Evolutionary conservation across 169 alveolate genomes (phyloP).

Genomic region (Plasmodium falciparum): DNA sequence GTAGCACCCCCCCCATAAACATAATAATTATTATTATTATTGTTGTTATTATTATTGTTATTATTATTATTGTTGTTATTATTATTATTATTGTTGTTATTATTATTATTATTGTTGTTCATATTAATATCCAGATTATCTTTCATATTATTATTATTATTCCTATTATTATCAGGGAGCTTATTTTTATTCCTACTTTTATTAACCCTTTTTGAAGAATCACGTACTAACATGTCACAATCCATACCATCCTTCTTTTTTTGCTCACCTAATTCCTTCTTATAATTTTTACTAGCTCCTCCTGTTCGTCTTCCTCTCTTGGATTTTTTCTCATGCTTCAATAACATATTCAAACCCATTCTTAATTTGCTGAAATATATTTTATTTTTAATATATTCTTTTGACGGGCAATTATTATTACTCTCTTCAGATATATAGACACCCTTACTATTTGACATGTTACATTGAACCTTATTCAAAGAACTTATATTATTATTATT

Average conservation of each 20-base stretch:
- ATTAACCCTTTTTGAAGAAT: too few species aligned
- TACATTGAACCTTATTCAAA: too few species aligned
- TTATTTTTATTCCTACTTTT: neutral
- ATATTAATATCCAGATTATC: neutral
- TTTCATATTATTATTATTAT: neutral
- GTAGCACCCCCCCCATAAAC: conserved; percentile 6
- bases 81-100: neutral
- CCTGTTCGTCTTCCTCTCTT: conserved; percentile 7
- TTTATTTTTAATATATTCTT: conserved; percentile 36
- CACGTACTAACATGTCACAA: neutral
- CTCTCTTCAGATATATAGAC: conserved; percentile 11
- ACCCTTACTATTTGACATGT: neutral
- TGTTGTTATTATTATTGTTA: neutral
- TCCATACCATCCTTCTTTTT: neutral
- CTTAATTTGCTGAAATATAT: conserved; percentile 22
- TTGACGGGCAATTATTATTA: conserved; percentile 9
- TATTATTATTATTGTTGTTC: neutral
- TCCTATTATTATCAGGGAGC: neutral
- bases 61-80: neutral
- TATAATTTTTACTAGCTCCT: neutral
- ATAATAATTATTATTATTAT: neutral
- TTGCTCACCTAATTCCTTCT: neutral
- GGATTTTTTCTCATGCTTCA: conserved; percentile 51
- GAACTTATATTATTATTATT: too few species aligned
- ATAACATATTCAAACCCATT: conserved; percentile 38